These are phyloP conservation scores for Rhynchospora breviuscula DNA, from an alignment of 176 grass and related monocot genomes.

Conservation along the genomic window DNA sequence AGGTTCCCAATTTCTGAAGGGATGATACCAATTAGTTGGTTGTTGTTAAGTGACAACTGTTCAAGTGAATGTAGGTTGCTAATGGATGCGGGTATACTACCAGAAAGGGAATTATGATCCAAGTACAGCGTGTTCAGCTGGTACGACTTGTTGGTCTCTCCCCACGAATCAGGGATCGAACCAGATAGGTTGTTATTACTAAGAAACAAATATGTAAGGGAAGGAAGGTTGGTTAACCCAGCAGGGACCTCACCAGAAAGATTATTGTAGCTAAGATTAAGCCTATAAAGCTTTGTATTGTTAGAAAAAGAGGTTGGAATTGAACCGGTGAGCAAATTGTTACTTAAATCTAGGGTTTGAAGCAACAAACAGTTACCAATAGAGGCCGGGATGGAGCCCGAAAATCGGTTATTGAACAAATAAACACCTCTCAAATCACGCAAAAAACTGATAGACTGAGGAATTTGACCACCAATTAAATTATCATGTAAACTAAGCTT, in stretches of 20 bases:
- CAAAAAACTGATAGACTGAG: conserved; percentile 53
- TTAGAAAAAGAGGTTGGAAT: conserved; percentile 53
- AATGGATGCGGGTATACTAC: conserved; percentile 48
- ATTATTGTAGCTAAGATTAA: conserved; percentile 83
- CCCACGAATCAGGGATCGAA: conserved; percentile 34
- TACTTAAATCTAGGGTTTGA: conserved; percentile 78
- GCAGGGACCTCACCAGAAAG: conserved; percentile 55
- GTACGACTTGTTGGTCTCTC: neutral
- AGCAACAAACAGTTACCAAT: conserved; percentile 58
- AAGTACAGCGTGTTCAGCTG: conserved; percentile 31
- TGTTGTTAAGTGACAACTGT: conserved; percentile 46
- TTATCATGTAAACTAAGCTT: conserved; percentile 92
- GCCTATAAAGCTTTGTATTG: conserved; percentile 45
- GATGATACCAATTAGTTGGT: conserved; percentile 60
- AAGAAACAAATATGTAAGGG: conserved; percentile 52
- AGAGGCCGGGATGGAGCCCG: conserved; percentile 46
- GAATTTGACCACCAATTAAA: conserved; percentile 59
- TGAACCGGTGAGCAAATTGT: conserved; percentile 57
- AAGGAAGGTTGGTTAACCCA: conserved; percentile 35
- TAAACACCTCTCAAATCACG: conserved; percentile 60
- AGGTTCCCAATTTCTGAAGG: conserved; percentile 54
- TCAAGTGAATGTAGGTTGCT: conserved; percentile 44
- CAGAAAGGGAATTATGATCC: conserved; percentile 44
- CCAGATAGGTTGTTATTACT: conserved; percentile 52
- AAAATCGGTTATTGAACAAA: conserved; percentile 95